Base-by-base conservation (phyloP, 2,329 filamentous ascomycete species). In the Aspergillus sp. region DNA sequence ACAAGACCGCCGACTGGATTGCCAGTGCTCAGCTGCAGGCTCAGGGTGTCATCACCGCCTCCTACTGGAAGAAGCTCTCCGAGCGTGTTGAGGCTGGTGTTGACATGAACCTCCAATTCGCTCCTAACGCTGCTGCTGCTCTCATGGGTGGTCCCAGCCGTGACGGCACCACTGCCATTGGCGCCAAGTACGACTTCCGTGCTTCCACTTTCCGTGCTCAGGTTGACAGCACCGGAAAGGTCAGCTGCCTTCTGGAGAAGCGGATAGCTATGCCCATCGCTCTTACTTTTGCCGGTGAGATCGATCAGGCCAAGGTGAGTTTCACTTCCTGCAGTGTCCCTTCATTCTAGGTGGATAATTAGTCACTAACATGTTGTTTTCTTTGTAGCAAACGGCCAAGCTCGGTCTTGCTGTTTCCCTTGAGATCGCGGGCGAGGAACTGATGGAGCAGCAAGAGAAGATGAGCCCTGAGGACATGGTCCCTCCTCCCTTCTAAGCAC, bases 101-200 rank as follows among this genome's bases (percentile, higher is more conserved):
- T 69, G 94, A 98, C 71, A 88, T 96, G 84, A 96, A 92, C 78
- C 85, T 99, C 61, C 90, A 93, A 66, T 89, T 97, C 68, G 87
- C 85, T 28, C 84, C 87, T 32, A 83, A 87, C 32, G 83, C 86
- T 58, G 80, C 82, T 55, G 86, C 85, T 55, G 85, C 87, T 65
- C 81, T 91, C 79, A 92, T 95, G 87, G 91, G 91, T 62, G 87
- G 87, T 50, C 76, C 89, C 57, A 86, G 89, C 77, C 94, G 92
- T 79, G 93, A 99, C 78, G 95, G 95, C 58, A 85, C 91, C 63
- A 93, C 96, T 57, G 92, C 93, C 57, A 85, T 98, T 71, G 95
- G 94, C 72, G 91, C 92, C 76, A 99, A 99, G 81, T 99, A 99
- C 81, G 94, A 97, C 78, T 99, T 99, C 87, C 87, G 91, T 74